Percentiles rank a stretch among this genome's conserved stretches.
phyloP scores from a whole-genome alignment of 352 stramenopile species.

The Pythium phragmiticola region DNA sequence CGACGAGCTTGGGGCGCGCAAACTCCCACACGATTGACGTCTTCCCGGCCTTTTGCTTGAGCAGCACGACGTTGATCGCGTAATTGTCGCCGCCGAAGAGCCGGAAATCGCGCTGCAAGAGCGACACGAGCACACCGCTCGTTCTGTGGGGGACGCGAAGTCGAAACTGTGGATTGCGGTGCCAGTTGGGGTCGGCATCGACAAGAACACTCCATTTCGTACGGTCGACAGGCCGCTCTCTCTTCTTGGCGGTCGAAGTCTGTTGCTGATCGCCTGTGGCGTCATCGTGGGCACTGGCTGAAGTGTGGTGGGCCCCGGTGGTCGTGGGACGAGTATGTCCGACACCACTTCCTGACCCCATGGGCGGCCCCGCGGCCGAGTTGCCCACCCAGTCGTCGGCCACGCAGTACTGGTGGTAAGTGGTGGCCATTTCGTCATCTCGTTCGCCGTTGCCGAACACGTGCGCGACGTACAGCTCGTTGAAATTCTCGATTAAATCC shows the following conservation, averaged over 20 bases:
- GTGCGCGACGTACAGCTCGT: slow-evolving; percentile 63
- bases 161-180: slow-evolving; percentile 91
- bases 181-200: slow-evolving; percentile 87
- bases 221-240: slow-evolving; percentile 45
- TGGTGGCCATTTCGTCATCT: slow-evolving; percentile 8
- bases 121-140: slow-evolving; percentile 62
- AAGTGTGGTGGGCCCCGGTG: background rate
- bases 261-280: slow-evolving; percentile 11
- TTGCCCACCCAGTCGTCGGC: slow-evolving; percentile 47
- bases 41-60: slow-evolving; percentile 63
- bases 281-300: background rate
- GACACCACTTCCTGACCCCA: slow-evolving; percentile 6
- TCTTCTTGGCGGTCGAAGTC: slow-evolving; percentile 4
- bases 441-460: slow-evolving; percentile 34
- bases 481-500: slow-evolving; percentile 72
- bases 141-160: slow-evolving; percentile 44
- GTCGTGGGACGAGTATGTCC: slow-evolving; percentile 5
- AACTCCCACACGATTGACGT: slow-evolving; percentile 75
- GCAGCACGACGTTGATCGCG: slow-evolving; percentile 84
- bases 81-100: slow-evolving; percentile 84
- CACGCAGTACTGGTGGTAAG: slow-evolving; percentile 58
- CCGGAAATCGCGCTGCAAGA: slow-evolving; percentile 83
- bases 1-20: slow-evolving; percentile 54
- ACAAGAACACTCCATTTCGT: slow-evolving; percentile 64
- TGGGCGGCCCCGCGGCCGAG: slow-evolving; percentile 34